Evolutionary conservation across 2,329 filamentous ascomycete species (phyloP), one percentile per base, ranked within the genome.

Genomic region (Raffaelea arxii): DNA sequence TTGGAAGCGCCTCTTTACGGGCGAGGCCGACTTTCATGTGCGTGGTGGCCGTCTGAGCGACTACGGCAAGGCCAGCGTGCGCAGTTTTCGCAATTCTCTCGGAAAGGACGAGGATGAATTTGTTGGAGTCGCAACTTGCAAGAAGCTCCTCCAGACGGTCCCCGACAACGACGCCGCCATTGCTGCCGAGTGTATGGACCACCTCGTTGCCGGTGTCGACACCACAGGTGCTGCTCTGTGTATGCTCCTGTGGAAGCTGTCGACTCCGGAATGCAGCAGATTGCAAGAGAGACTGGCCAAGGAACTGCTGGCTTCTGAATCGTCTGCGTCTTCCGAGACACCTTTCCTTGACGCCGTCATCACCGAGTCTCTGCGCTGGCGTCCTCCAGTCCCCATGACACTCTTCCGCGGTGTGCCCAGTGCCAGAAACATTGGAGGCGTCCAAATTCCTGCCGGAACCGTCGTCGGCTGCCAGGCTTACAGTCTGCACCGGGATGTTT

Each of bases 131-230:
- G n/a, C n/a, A n/a, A n/a, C n/a, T 23, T 40, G 14, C 18, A 23
- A 18, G 10, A 22, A 6, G 5, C 14, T 40, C 37, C 16, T 23
- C 25, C 9, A n/a, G 16, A 43, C 32, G 27, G 4, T 43, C 18
- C 27, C 25, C 16, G 19, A n/a, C 25, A 32, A 32, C 16, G 25
- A 35, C 18, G 11, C 14, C 41, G 12, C 79, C 53, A 71, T 77
- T 53, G 79, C 79, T 0, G 80, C 80, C n/a, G 82, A 86, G 59
- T 83, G 78, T 54, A 72, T 82, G 48, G 81, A 85, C 53, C 81
- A 86, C 58, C 77, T 85, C 74, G 78, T 75, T 0, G 69, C 73
- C 3, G 75, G 75, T 3, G 75, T 72, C 1, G 67, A 36, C 32
- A 36, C 32, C 16, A 36, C 32, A 6, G 16, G 14, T 6, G 19